These are phyloP conservation scores for Metroxylon sagu DNA, from an alignment of 176 grass and related monocot genomes.

Conservation along the genomic window DNA sequence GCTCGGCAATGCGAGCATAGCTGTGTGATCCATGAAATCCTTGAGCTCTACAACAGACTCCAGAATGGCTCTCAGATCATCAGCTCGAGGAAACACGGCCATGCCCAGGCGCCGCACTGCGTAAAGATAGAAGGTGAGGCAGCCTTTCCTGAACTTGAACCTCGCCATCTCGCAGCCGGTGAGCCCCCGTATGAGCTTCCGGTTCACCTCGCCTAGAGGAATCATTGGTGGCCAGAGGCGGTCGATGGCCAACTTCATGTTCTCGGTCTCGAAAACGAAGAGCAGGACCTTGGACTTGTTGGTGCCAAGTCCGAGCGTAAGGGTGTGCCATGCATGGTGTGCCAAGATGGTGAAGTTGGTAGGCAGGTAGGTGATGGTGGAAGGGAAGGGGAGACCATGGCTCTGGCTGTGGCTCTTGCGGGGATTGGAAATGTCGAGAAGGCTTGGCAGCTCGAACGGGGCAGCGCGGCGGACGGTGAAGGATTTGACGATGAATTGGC, in stretches of 20 bases:
- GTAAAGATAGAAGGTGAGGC: constrained; percentile 94
- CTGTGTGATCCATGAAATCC: constrained; percentile 89
- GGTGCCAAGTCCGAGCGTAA: constrained; percentile 94
- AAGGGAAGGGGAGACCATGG: constrained; percentile 82
- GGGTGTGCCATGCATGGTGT: constrained; percentile 94
- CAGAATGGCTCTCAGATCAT: constrained; percentile 64
- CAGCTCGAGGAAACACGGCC: constrained; percentile 63
- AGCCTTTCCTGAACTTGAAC: constrained; percentile 97
- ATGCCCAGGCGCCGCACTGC: constrained; percentile 75
- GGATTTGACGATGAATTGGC: constrained; percentile 90
- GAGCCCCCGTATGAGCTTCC: constrained; percentile 83
- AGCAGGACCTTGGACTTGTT: constrained; percentile 90
- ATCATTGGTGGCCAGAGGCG: constrained; percentile 72
- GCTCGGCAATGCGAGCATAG: constrained; percentile 90
- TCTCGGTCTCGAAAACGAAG: constrained; percentile 92
- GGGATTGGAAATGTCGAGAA: constrained; percentile 81
- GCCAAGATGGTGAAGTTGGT: constrained; percentile 98
- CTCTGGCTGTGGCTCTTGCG: constrained; percentile 78
- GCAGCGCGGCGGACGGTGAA: constrained; percentile 86
- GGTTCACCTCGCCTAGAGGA: constrained; percentile 88
- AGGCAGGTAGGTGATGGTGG: constrained; percentile 73
- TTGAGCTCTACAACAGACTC: constrained; percentile 69
- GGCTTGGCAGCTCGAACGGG: constrained; percentile 78
- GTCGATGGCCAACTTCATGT: constrained; percentile 80
- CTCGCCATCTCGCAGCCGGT: constrained; percentile 84